A percentile compares a stretch with the other conserved stretches of the same genome.
Evolutionary conservation across 164 flowering plant species (phyloP).

Genomic region (Tetracentron sinense): DNA sequence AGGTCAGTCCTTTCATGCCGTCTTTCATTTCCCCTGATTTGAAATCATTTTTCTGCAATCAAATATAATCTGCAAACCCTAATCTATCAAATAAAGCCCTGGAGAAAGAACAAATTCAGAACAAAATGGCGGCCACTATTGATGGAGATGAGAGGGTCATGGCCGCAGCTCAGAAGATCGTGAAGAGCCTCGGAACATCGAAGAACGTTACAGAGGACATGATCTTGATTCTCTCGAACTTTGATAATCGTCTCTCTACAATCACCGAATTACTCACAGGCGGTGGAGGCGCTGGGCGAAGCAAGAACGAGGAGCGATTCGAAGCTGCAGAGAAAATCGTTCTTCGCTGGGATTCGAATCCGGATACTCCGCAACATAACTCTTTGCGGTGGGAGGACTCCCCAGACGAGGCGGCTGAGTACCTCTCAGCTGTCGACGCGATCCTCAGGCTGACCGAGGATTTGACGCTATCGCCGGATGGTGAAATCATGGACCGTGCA

Average conservation of each 20-base stretch:
- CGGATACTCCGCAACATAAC: too few relatives aligned
- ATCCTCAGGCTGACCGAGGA: conserved; percentile 35
- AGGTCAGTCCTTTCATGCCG: too few relatives aligned
- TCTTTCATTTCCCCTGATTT: too few relatives aligned
- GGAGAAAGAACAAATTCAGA: too few relatives aligned
- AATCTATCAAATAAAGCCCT: too few relatives aligned
- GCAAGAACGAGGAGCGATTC: conserved; percentile 17
- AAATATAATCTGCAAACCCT: too few relatives aligned
- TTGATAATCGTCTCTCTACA: conserved; percentile 51
- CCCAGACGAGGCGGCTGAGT: conserved; percentile 36
- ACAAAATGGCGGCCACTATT: too few relatives aligned
- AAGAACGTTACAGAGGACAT: too few relatives aligned
- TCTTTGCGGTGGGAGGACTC: conserved; percentile 43
- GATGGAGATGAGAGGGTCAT: conserved; percentile 62
- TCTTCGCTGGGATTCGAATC: conserved; percentile 26
- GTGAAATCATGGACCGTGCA: conserved; percentile 30
- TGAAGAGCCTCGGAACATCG: conserved; percentile 48
- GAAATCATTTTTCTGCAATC: too few relatives aligned
- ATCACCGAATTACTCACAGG: conserved; percentile 31
- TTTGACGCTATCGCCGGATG: conserved; percentile 8
- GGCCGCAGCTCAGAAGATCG: conserved; percentile 63
- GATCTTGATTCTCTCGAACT: conserved; percentile 56
- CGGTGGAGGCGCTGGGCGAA: not conserved
- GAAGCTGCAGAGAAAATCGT: conserved; percentile 42
- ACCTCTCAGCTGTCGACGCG: conserved; percentile 47